A percentile compares a stretch with the other conserved stretches of the same genome.
Conservation (phyloP, 2,329 filamentous ascomycete species). For the Furcasterigmium furcatum region DNA sequence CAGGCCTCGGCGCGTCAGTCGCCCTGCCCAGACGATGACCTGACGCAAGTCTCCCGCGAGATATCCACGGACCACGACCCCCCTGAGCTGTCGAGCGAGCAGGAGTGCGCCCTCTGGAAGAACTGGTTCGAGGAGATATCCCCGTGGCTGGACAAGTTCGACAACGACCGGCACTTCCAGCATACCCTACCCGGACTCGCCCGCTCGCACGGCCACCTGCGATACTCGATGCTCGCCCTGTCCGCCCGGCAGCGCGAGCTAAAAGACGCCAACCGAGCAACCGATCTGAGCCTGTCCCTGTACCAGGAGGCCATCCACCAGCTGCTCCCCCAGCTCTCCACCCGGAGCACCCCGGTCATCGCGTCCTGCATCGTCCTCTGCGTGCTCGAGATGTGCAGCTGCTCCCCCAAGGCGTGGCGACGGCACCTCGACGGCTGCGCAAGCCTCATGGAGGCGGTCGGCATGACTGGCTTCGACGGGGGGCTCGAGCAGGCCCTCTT, state of each 20-base stretch:
- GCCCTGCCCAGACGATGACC: background rate
- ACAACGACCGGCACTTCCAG: constrained; percentile 43
- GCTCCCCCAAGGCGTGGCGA: constrained; percentile 43
- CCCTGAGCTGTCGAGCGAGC: constrained; percentile 16
- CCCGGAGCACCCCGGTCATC: constrained; percentile 44
- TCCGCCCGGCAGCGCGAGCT: constrained; percentile 48
- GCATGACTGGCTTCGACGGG: constrained; percentile 46
- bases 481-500: constrained; percentile 48
- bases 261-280: constrained; percentile 27
- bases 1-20: constrained; percentile 2
- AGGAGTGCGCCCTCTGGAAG: constrained; percentile 32
- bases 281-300: constrained; percentile 38
- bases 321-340: constrained; percentile 42
- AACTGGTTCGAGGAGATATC: constrained; percentile 39
- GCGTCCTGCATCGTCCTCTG: constrained; percentile 51
- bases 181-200: constrained; percentile 44
- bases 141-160: constrained; percentile 51
- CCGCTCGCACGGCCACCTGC: constrained; percentile 36
- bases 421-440: constrained; percentile 51
- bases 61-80: constrained; percentile 10
- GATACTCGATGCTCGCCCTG: constrained; percentile 46
- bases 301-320: constrained; percentile 50
- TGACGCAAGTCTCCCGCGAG: constrained; percentile 1
- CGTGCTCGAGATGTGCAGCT: constrained; percentile 51
- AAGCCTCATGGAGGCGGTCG: constrained; percentile 43